phyloP scores from a whole-genome alignment of 352 stramenopile species.

The Globisporangium abappressorium region DNA sequence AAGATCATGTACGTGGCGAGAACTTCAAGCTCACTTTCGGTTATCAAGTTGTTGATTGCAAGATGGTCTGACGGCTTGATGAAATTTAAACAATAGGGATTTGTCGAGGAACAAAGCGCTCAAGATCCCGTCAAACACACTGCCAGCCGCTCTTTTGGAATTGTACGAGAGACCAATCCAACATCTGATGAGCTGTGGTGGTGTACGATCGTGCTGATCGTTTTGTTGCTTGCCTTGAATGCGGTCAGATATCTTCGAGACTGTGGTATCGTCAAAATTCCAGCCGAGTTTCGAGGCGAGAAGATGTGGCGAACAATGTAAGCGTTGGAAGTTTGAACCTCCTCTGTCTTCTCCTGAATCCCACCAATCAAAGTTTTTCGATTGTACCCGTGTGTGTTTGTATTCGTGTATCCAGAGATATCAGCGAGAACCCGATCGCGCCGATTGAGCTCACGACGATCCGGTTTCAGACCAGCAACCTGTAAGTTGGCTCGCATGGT shows the following conservation, averaged over 20 bases:
- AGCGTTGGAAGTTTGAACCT: neutral
- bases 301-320: constrained; percentile 20
- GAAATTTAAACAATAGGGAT: neutral
- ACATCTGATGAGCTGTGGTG: neutral
- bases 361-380: no score
- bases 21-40: no score
- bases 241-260: constrained; percentile 10
- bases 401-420: constrained; percentile 2
- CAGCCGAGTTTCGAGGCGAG: constrained; percentile 19
- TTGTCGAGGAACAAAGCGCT: constrained; percentile 13
- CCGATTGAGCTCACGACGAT: constrained; percentile 14
- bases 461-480: constrained; percentile 12
- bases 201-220: neutral
- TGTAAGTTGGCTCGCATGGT: constrained; percentile 7
- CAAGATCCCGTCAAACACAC: constrained; percentile 16
- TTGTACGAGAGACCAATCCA: constrained; percentile 2
- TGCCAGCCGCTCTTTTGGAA: constrained; percentile 16
- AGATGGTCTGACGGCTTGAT: neutral
- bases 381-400: no score
- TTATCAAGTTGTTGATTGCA: neutral
- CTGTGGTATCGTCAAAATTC: constrained; percentile 10
- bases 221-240: neutral
- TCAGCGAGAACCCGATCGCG: constrained; percentile 19
- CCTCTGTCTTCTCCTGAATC: no score
- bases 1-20: constrained; percentile 18